Evolutionary conservation across 1,139 yeast species (phyloP).

Genomic region (Pichia sp.): DNA sequence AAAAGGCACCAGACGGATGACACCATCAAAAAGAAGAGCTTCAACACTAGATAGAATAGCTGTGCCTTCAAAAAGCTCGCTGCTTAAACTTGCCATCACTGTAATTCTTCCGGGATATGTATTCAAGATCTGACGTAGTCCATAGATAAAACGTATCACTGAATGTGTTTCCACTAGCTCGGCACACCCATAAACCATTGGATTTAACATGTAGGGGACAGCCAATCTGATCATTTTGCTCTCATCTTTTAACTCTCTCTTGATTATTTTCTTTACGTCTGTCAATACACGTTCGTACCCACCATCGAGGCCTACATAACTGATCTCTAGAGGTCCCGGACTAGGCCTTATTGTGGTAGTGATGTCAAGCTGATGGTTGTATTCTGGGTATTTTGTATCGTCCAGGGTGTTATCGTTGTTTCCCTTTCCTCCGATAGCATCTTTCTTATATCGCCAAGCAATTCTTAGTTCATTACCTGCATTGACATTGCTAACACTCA

Average conservation of each 20-base stretch:
- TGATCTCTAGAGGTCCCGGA: conserved; percentile 58
- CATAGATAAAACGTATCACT: conserved; percentile 60
- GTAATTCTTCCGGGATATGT: conserved; percentile 46
- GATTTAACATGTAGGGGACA: conserved; percentile 75
- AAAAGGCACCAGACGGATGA: conserved; percentile 77
- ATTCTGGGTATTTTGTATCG: conserved; percentile 44
- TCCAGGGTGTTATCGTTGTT: conserved; percentile 15
- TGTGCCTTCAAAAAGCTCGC: conserved; percentile 60
- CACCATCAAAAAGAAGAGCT: conserved; percentile 54
- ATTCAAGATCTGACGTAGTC: conserved; percentile 53
- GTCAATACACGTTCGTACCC: conserved; percentile 31
- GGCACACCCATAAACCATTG: conserved; percentile 63
- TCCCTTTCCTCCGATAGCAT: background rate
- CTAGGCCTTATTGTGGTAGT: conserved; percentile 67
- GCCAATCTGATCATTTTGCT: conserved; percentile 58
- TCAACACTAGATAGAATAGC: conserved; percentile 55
- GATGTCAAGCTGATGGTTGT: conserved; percentile 70
- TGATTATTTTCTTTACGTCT: conserved; percentile 43
- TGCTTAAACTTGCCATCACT: conserved; percentile 53
- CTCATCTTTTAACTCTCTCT: conserved; percentile 30
- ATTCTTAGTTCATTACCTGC: conserved; percentile 59
- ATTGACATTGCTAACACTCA: conserved; percentile 65
- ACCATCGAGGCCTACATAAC: conserved; percentile 44
- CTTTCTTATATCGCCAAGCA: conserved; percentile 77
- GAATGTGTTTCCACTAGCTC: conserved; percentile 38